phyloP scores from a whole-genome alignment of 192 early-diverging fungal genomes.

The Coemansia javaensis region DNA sequence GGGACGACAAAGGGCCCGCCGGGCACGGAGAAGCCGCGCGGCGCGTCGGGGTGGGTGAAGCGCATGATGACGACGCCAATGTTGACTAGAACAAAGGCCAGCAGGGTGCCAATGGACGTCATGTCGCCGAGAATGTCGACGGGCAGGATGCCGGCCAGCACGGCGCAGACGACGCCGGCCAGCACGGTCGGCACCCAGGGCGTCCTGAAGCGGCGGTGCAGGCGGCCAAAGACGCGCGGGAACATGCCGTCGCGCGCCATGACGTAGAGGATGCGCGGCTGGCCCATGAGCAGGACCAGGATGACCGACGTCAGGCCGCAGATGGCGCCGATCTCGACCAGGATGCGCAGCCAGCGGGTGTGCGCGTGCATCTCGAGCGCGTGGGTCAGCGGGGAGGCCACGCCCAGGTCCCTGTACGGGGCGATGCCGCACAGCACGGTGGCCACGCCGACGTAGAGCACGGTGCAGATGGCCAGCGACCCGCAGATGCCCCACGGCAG shows the following conservation, averaged over 20 bases:
- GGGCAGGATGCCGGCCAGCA: slow-evolving; percentile 69
- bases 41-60: slow-evolving; percentile 63
- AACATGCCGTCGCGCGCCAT: slow-evolving; percentile 88
- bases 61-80: slow-evolving; percentile 71
- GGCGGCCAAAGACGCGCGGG: slow-evolving; percentile 62
- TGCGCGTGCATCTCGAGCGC: slow-evolving; percentile 34
- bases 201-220: slow-evolving; percentile 70
- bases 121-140: slow-evolving; percentile 79
- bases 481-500: slow-evolving; percentile 84
- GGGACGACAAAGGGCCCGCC: slow-evolving; percentile 62
- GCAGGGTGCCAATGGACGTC: slow-evolving; percentile 79
- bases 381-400: slow-evolving; percentile 55
- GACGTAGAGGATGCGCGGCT: slow-evolving; percentile 81
- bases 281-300: slow-evolving; percentile 67
- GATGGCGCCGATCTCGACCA: slow-evolving; percentile 76
- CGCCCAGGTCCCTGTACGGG: slow-evolving; percentile 51
- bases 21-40: slow-evolving; percentile 69
- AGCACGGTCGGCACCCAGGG: slow-evolving; percentile 69
- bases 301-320: slow-evolving; percentile 76
- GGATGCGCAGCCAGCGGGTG: slow-evolving; percentile 66
- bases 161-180: slow-evolving; percentile 60
- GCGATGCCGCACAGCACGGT: slow-evolving; percentile 71
- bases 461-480: slow-evolving; percentile 71
- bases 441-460: slow-evolving; percentile 70
- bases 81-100: slow-evolving; percentile 82